A percentile compares a stretch with the other conserved stretches of the same genome.
Conservation (phyloP, 2,329 filamentous ascomycete genomes). For the Neofusicoccum ribis region DNA sequence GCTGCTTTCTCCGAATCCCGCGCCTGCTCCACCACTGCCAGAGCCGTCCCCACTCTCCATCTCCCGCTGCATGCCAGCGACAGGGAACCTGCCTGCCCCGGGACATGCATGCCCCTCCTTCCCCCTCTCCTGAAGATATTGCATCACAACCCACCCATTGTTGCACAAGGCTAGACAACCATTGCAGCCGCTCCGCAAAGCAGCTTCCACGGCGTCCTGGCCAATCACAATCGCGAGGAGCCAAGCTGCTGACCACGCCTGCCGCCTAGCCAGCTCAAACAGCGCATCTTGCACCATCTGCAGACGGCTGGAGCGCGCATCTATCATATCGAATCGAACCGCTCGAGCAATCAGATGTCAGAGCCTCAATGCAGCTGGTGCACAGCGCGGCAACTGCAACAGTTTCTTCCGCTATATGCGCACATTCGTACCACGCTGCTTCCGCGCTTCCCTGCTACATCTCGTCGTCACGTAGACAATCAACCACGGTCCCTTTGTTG, state of each 20-base stretch:
- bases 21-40: neutral
- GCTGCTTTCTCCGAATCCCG: neutral
- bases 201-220: neutral
- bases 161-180: neutral
- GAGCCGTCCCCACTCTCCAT: slow-evolving; percentile 1
- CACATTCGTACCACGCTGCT: neutral
- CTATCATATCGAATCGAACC: neutral
- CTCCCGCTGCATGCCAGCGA: neutral
- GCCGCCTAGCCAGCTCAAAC: neutral
- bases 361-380: neutral
- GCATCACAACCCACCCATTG: neutral
- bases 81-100: neutral
- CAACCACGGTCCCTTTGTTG: neutral
- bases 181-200: neutral
- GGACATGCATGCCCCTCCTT: neutral
- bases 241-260: neutral
- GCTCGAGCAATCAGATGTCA: neutral
- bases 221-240: neutral
- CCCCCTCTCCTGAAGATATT: slow-evolving; percentile 16
- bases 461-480: neutral
- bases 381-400: neutral
- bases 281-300: neutral
- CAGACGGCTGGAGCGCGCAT: neutral
- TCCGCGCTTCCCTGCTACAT: neutral
- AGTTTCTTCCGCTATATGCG: neutral